Base-by-base conservation (phyloP, 2,329 filamentous ascomycete species). In the Cordyceps militaris region DNA sequence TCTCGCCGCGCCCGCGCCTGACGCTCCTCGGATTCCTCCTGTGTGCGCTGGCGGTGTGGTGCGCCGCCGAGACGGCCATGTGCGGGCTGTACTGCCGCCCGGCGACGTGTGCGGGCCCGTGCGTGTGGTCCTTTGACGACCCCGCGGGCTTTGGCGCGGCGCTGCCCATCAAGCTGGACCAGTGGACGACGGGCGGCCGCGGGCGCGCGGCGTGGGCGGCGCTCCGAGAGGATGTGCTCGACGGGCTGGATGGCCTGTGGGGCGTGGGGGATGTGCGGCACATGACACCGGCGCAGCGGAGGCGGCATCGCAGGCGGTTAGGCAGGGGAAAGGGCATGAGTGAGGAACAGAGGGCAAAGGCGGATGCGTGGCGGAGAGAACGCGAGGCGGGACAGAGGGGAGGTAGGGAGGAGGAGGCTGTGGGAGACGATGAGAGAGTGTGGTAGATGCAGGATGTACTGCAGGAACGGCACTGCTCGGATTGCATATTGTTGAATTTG, bases 141-240 rank as follows among this genome's bases (percentile, higher is more conserved):
- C 83, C 83, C 0, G 76, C 77, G 26, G 16, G n/a, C 16, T 86
- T 83, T 67, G 83, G 82, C n/a, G 74, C 73, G 40, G 80, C 82
- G 1, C 73, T 86, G 47, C 83, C 83, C 3, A 77, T 83, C 58
- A 86, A 85, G 70, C 64, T 86, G 13, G 83, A 86, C 65, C 76
- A 85, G 63, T 86, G 82, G 82, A 66, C 74, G 9, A 81, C 79
- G 0, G 77, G 79, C 16, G 82, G 82, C 1, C 70, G 69, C 34
- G 79, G 79, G 5, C 77, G 79, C 38, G 63, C 61, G 1, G 44
- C 76, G 3, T 67, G 70, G 14, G 66, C 66, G n/a, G 66, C 69
- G 44, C 61, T 73, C 1, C 68, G 70, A 7, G 82, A 84, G 62
- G 66, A 72, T 61, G 50, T 72, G 23, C 79, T 78, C 0, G 81